Evolutionary conservation across 2,329 filamentous ascomycete species (phyloP).

Genomic region (Botryotinia calthae): DNA sequence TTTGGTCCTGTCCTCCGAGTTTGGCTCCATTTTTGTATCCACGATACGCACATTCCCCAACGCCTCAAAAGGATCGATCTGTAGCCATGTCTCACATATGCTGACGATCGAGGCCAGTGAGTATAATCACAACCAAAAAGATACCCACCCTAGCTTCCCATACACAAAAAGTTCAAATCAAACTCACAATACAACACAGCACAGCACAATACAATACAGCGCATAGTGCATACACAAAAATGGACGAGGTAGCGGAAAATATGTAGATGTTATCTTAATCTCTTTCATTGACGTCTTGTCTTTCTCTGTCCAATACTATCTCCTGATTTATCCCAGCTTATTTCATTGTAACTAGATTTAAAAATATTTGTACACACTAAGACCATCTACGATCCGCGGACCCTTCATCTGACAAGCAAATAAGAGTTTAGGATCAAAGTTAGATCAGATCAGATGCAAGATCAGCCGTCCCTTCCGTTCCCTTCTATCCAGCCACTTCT

Average conservation of each 20-base stretch:
- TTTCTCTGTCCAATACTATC: not conserved
- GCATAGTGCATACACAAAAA: not conserved
- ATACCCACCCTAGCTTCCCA: not conserved
- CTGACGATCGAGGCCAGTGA: slow-evolving; percentile 7
- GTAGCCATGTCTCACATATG: not conserved
- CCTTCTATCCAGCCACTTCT: slow-evolving; percentile 7
- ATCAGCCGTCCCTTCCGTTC: slow-evolving; percentile 1
- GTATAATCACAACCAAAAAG: not conserved
- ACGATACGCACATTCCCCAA: not conserved
- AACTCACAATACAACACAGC: not conserved
- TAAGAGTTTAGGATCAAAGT: not conserved
- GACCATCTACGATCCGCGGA: not conserved
- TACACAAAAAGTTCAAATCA: not conserved
- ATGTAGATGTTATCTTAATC: slow-evolving; percentile 3
- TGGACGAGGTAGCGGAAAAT: not conserved
- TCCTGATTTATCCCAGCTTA: not conserved
- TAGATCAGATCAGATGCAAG: slow-evolving; percentile 15
- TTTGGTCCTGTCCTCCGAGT: not conserved
- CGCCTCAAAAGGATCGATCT: slow-evolving; percentile 7
- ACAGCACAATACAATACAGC: slow-evolving; percentile 4
- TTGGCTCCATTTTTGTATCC: not conserved
- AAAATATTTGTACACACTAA: slow-evolving; percentile 1
- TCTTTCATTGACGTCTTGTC: slow-evolving; percentile 1
- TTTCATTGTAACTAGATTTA: not conserved
- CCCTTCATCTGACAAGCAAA: slow-evolving; percentile 2